Evolutionary conservation across 257 asterid species (phyloP), one percentile per base, ranked within the genome.

Genomic region (Forsythia suspensa): DNA sequence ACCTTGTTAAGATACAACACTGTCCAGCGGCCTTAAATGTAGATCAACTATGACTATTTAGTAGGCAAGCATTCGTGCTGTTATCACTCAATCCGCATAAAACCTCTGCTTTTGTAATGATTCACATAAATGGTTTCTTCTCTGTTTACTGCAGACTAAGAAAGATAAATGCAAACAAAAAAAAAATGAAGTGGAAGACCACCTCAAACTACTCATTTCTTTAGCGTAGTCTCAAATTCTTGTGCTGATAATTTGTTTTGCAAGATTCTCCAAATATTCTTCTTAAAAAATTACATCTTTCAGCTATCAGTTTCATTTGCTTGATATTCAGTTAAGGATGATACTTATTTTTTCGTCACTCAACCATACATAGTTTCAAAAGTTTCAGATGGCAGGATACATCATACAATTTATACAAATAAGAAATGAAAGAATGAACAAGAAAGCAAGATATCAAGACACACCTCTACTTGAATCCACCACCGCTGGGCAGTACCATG

Each of bases 401-500:
- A 44, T 78, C 59, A 44, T 51, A 78, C 44, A 40, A 72, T 72
- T 74, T 18, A 83, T 63, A 74, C 57, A 75, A 55, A 76, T 44
- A 34, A 43, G 79, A 63, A 63, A 63, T 29, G 13, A 51, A 34
- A 77, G 67, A 76, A 73, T 51, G 74, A 51, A 57, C 72, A 48
- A 65, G 44, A 72, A 76, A 78, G 24, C 21, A 76, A 39, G 0
- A 70, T 63, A 77, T 80, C 71, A 85, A 52, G 73, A 71, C 74
- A 65, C 68, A 95, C 99, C 99, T 95, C 99, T 81, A 95, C 99
- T 80, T 91, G 82, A 79, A 95, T 93, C 97, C 95, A 93, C 99
- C 99, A 95, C 83, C 98, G 93, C 86, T 84, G 92, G 3, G 93
- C 96, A 84, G 97, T 87, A 63, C 98, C 98, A 86, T 95, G 99